phyloP scores from a whole-genome alignment of 257 asterid species.

The Coffea canephora region DNA sequence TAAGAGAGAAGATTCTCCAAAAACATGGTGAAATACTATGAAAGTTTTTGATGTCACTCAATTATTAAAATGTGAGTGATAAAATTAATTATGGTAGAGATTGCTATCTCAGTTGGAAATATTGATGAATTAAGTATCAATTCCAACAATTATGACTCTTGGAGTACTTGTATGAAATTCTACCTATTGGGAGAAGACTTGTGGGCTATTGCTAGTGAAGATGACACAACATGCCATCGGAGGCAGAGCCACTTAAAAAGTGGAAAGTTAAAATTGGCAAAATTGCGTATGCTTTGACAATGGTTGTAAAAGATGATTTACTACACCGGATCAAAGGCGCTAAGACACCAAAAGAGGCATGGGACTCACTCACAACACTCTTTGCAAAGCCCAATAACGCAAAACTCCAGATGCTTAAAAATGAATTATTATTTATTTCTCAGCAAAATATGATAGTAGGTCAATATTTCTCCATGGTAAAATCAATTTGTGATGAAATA shows the following conservation, averaged over 20 bases:
- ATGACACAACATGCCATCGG: background rate
- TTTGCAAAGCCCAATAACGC: conserved; percentile 8
- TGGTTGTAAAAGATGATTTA: background rate
- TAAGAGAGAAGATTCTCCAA: background rate
- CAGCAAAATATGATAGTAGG: background rate
- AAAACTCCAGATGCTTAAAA: background rate
- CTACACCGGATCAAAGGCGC: background rate
- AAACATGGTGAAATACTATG: background rate
- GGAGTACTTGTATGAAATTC: background rate
- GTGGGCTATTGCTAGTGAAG: no score
- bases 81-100: background rate
- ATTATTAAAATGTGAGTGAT: no score
- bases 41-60: background rate
- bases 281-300: background rate
- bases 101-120: background rate
- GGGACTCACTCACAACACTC: background rate
- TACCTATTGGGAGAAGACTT: no score
- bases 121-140: background rate
- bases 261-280: background rate
- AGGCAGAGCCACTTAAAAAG: background rate
- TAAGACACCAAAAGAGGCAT: background rate
- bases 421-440: background rate
- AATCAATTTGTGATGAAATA: background rate
- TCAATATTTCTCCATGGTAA: background rate
- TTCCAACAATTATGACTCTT: background rate